These are phyloP conservation scores for Epichloe elymi DNA, from an alignment of 2,329 filamentous ascomycete species.

Conservation along the genomic window DNA sequence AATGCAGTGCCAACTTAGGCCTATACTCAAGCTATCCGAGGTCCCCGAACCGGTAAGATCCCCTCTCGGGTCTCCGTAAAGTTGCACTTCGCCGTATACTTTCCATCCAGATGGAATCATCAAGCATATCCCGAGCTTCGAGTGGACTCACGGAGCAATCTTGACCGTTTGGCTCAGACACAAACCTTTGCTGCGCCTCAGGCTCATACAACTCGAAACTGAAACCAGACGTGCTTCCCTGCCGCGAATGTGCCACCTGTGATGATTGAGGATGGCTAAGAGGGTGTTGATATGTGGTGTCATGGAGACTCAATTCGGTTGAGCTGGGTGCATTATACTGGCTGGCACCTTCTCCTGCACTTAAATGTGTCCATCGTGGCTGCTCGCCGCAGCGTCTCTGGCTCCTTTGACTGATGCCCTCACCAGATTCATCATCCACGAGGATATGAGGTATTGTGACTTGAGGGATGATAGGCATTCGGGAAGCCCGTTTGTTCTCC, in stretches of 20 bases:
- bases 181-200: slow-evolving; percentile 15
- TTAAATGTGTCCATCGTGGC: slow-evolving; percentile 8
- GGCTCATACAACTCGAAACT: slow-evolving; percentile 44
- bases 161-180: slow-evolving; percentile 39
- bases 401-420: slow-evolving; percentile 10
- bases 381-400: neutral
- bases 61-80: slow-evolving; percentile 31
- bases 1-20: too few species aligned
- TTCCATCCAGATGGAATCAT: slow-evolving; percentile 86
- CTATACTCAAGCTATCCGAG: slow-evolving; percentile 9
- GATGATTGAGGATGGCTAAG: slow-evolving; percentile 40
- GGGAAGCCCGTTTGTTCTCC: slow-evolving; percentile 57
- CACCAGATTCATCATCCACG: slow-evolving; percentile 62
- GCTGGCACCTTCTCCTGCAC: slow-evolving; percentile 5
- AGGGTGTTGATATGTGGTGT: slow-evolving; percentile 29
- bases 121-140: slow-evolving; percentile 72
- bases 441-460: slow-evolving; percentile 82
- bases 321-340: slow-evolving; percentile 13
- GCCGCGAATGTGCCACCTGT: slow-evolving; percentile 24
- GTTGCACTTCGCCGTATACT: slow-evolving; percentile 84
- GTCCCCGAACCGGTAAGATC: slow-evolving; percentile 20
- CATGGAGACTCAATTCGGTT: slow-evolving; percentile 27
- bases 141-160: slow-evolving; percentile 60
- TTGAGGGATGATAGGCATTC: slow-evolving; percentile 66
- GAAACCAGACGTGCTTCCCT: slow-evolving; percentile 38